Evolutionary conservation across 108 stramenopile genomes (phyloP).

Genomic region (Skeletonema costatum): DNA sequence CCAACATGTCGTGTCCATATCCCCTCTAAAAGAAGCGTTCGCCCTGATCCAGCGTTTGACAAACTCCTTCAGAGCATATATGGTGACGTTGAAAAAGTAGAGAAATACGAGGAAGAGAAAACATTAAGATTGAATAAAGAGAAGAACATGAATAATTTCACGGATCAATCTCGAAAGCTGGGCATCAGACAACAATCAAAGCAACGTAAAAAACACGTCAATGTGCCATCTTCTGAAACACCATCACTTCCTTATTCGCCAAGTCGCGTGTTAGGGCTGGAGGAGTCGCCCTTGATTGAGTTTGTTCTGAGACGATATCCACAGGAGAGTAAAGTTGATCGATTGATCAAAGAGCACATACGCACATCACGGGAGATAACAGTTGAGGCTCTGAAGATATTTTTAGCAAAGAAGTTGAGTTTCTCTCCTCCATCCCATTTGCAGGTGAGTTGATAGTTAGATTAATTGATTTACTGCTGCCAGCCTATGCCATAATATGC

Average conservation of each 20-base stretch:
- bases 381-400: constrained; percentile 45
- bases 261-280: constrained; percentile 23
- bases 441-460: constrained; percentile 35
- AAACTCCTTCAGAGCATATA: constrained; percentile 53
- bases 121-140: constrained; percentile 30
- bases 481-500: background rate
- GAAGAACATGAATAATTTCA: constrained; percentile 42
- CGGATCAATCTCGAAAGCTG: constrained; percentile 29
- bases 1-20: constrained; percentile 66
- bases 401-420: constrained; percentile 51
- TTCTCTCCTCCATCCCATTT: constrained; percentile 39
- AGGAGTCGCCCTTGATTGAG: constrained; percentile 46
- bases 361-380: constrained; percentile 47
- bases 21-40: constrained; percentile 52
- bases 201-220: constrained; percentile 3
- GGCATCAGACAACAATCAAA: constrained; percentile 38
- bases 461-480: background rate
- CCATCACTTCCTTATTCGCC: constrained; percentile 1
- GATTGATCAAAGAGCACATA: constrained; percentile 50
- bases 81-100: constrained; percentile 49
- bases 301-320: constrained; percentile 54
- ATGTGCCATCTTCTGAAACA: constrained; percentile 9
- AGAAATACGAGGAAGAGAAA: constrained; percentile 45
- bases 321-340: constrained; percentile 43
- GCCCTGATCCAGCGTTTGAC: constrained; percentile 58